Evolutionary conservation across 805 yeast genomes (phyloP), one percentile per base, ranked within the genome.

Genomic region (Wickerhamomyces queroliae): DNA sequence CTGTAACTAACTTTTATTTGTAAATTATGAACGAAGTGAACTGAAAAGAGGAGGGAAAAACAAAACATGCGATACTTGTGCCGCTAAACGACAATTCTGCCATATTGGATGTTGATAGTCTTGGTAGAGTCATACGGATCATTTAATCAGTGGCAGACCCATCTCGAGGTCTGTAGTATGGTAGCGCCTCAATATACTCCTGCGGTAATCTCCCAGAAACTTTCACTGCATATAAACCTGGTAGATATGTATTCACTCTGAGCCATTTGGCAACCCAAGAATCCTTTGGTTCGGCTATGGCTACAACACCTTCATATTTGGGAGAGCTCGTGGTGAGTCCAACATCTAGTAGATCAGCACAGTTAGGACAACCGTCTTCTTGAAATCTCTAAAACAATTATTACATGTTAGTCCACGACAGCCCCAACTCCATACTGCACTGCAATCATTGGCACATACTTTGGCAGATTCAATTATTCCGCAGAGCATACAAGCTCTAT

Each of bases 231-330:
- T 93, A 89, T 51, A 91, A 60, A 0, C 98, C 99, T 1, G 95
- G 85, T 18, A 78, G 81, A 58, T 88, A 87, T 15, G 86, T 82
- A 55, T 87, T 95, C 24, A 91, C 82, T 61, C 97, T 78, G 41
- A 91, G 68, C 99, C 99, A 91, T 56, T 85, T 78, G 13, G 96
- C 96, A 29, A 88, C 96, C 99, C 99, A 91, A 2, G 96, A 87
- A 26, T 72, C 76, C 37, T 78, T 76, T 37, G 91, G 88, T 44
- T 83, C 89, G 36, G 95, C 88, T 46, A 88, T 71, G 2, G 97
- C 96, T 5, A 91, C 95, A 25, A 86, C 67, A 0, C 99, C 99
- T 67, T 91, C 99, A 58, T 89, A 91, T 0, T 96, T 79, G 29
- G 98, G 98, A 16, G 96, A 88, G 6, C 98, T 93, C 27, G 87